Conservation (phyloP, 345 rosid genomes). For the Lenwebbia sp. region DNA sequence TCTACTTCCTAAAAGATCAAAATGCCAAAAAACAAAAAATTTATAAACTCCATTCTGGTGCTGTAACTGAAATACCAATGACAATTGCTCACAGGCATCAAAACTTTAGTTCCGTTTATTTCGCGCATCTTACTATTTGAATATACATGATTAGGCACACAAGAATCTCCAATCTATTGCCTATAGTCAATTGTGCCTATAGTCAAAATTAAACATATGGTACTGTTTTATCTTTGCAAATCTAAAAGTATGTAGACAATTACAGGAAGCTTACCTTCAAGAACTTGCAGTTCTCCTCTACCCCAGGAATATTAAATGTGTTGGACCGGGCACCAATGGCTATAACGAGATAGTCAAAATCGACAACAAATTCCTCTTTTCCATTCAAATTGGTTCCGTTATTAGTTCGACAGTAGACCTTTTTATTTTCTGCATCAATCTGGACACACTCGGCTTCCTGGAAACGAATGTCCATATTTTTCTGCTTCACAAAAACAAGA, state of each 20-base stretch:
- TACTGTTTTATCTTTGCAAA: neutral
- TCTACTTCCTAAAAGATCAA: slow-evolving; percentile 69
- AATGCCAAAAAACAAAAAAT: neutral
- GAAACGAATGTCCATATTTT: slow-evolving; percentile 44
- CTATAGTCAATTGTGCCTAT: neutral
- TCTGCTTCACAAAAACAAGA: slow-evolving; percentile 15
- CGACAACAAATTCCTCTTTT: slow-evolving; percentile 62
- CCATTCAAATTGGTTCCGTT: slow-evolving; percentile 33
- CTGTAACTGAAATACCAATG: neutral
- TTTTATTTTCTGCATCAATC: slow-evolving; percentile 72
- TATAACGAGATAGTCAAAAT: slow-evolving; percentile 83
- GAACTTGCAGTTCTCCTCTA: slow-evolving; percentile 81
- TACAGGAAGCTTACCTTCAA: slow-evolving; percentile 49
- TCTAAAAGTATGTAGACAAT: neutral
- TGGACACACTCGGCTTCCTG: slow-evolving; percentile 88
- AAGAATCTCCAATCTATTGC: neutral
- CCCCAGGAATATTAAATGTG: slow-evolving; percentile 96
- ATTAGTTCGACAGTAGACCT: slow-evolving; percentile 61
- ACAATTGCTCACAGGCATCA: neutral
- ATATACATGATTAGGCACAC: neutral
- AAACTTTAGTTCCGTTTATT: neutral
- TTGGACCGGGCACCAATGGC: slow-evolving; percentile 95
- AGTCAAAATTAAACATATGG: neutral
- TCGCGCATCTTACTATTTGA: neutral
- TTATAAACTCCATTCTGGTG: neutral